phyloP scores from a whole-genome alignment of 768 basidiomycete genomes.

The Lenzites betulinus region DNA sequence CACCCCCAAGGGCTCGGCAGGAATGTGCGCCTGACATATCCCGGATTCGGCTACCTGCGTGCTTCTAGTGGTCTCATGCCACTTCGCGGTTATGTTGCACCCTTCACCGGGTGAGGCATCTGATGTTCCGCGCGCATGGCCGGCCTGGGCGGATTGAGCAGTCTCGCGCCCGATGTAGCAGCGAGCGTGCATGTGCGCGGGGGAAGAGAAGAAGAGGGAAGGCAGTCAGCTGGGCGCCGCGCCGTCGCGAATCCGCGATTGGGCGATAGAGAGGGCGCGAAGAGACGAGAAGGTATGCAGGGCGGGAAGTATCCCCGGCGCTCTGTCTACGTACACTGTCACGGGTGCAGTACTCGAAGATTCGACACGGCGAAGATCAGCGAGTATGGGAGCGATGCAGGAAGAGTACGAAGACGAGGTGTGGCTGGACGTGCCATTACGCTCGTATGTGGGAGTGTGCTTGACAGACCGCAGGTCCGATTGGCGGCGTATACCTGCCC shows the following conservation, averaged over 20 bases:
- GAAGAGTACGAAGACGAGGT: background rate
- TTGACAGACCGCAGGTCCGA: constrained; percentile 5
- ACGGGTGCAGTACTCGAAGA: background rate
- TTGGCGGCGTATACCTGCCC: background rate
- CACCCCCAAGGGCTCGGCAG: too few species aligned
- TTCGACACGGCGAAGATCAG: background rate
- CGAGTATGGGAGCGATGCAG: background rate
- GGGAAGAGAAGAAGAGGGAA: background rate
- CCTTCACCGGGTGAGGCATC: background rate
- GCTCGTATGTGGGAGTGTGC: constrained; percentile 6
- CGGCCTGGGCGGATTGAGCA: background rate
- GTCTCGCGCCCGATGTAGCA: constrained; percentile 1
- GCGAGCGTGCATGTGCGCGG: constrained; percentile 6
- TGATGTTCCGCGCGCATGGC: constrained; percentile 1
- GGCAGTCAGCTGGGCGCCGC: constrained; percentile 2
- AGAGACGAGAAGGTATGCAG: background rate
- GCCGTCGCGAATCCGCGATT: background rate
- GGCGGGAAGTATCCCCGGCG: background rate
- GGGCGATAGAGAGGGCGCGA: constrained; percentile 6
- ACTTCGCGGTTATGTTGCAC: background rate
- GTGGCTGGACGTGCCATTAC: background rate
- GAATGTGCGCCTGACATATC: background rate
- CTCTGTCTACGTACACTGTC: too few species aligned
- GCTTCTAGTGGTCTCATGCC: constrained; percentile 12
- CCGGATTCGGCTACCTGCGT: constrained; percentile 4